Base-by-base conservation (phyloP, 805 yeast genomes). In the Candida stauntonica region DNA sequence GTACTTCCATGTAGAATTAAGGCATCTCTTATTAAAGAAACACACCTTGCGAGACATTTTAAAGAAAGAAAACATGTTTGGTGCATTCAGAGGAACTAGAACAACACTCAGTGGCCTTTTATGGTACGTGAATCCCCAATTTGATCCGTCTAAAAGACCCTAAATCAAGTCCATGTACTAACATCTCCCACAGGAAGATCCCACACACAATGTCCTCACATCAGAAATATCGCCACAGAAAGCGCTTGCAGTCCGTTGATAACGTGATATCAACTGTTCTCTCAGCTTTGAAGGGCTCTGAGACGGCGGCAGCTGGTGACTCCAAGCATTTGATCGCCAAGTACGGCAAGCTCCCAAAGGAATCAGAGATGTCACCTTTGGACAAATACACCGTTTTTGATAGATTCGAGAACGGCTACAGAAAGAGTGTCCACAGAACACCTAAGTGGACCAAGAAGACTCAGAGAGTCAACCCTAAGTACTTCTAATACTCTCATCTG, bases 371-470 rank as follows among this genome's bases (percentile, higher is more conserved):
- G 97, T 55, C 63, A 1, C 70, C 95, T 7, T 69, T 63, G 47
- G 95, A 93, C 64, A 91, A 91, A 63, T 93, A 93, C 64, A 80
- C 95, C 32, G 81, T 87, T 2, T 91, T 85, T 66, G 79, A 77
- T 63, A 82, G 75, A 61, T 78, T 78, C 52, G 73, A 80, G 12
- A 77, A 72, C 54, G 81, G 80, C 16, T 93, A 91, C 64, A 78
- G 98, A 67, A 91, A 88, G 66, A 80, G 89, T 47, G 78, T 86
- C 18, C 98, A 91, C 57, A 66, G 79, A 61, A 84, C 82, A 30
- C 96, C 96, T 16, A 86, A 88, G 58, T 88, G 96, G 95, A 88
- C 97, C 38, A 87, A 81, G 66, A 60, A 77, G 46, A 77, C 94
- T 7, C 73, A 81, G 61, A 79, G 96, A 67, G 78, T 74, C 42